phyloP scores from a whole-genome alignment of 768 basidiomycete genomes.

The Pholiota molesta region DNA sequence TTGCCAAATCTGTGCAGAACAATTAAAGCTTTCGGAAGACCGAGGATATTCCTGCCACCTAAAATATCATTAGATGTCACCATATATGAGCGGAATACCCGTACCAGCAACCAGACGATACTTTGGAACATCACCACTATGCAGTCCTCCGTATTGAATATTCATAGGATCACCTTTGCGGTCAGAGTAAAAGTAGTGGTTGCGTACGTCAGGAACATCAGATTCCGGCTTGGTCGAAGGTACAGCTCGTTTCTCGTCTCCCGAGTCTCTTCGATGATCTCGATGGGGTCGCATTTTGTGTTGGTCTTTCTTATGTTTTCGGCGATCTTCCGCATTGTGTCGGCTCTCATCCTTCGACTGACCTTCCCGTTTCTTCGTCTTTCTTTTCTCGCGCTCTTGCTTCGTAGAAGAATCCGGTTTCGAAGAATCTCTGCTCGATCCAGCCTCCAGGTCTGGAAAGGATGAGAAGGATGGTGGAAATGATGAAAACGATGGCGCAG shows the following conservation, averaged over 20 bases:
- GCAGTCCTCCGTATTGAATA: constrained; percentile 65
- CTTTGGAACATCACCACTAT: constrained; percentile 67
- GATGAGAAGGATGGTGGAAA: constrained; percentile 70
- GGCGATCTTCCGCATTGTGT: constrained; percentile 20
- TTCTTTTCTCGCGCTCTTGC: not conserved
- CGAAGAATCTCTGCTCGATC: constrained; percentile 27
- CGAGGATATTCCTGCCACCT: constrained; percentile 68
- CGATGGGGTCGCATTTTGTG: constrained; percentile 30
- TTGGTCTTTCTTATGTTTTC: constrained; percentile 29
- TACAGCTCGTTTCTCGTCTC: constrained; percentile 7
- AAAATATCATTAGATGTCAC: constrained; percentile 52
- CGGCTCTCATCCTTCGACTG: not conserved
- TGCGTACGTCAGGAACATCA: constrained; percentile 16
- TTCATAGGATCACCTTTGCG: constrained; percentile 68
- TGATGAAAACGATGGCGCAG: constrained; percentile 42
- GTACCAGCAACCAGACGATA: constrained; percentile 63
- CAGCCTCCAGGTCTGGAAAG: constrained; percentile 55
- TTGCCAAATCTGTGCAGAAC: constrained; percentile 48
- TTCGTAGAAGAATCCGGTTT: constrained; percentile 12
- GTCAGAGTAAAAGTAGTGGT: constrained; percentile 61
- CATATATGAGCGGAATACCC: constrained; percentile 24
- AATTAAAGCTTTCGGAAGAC: constrained; percentile 53
- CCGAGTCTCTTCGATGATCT: not conserved
- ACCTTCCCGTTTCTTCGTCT: not conserved
- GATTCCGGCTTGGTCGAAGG: constrained; percentile 28